A percentile compares a stretch with the other conserved stretches of the same genome.
phyloP scores from a whole-genome alignment of 1,284 basidiomycete species.

The Acaromyces ingoldii region DNA sequence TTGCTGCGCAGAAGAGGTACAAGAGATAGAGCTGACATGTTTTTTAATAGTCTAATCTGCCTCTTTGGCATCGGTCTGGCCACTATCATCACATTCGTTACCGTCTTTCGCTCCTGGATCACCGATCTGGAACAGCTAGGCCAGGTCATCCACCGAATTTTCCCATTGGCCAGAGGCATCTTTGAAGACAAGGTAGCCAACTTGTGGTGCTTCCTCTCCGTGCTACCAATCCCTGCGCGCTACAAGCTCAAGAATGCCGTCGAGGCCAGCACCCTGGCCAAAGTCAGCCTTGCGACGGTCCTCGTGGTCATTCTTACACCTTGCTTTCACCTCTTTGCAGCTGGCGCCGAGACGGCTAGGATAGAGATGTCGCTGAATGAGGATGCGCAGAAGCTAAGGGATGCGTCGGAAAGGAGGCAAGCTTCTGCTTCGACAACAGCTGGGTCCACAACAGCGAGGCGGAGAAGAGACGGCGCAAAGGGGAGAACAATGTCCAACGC shows the following conservation, averaged over 20 bases:
- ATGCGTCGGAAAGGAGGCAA: constrained; percentile 2
- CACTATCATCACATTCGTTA: constrained; percentile 58
- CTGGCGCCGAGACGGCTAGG: constrained; percentile 32
- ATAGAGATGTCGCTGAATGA: constrained; percentile 42
- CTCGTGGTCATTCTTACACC: constrained; percentile 46
- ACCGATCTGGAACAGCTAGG: constrained; percentile 58
- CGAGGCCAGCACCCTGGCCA: constrained; percentile 32
- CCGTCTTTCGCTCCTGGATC: constrained; percentile 72
- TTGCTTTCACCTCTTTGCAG: constrained; percentile 38
- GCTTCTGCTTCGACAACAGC: too few species aligned
- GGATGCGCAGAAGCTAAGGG: constrained; percentile 1
- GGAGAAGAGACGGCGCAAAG: constrained; percentile 4
- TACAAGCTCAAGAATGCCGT: constrained; percentile 37
- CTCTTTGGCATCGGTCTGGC: constrained; percentile 64
- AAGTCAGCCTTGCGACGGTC: constrained; percentile 51
- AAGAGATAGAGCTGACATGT: not conserved
- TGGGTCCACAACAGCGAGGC: not conserved
- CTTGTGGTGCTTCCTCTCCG: constrained; percentile 63
- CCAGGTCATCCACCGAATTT: constrained; percentile 72
- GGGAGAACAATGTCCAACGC: too few species aligned
- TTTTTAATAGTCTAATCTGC: constrained; percentile 57
- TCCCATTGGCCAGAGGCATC: constrained; percentile 80
- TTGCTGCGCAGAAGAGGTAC: not conserved
- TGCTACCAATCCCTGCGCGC: constrained; percentile 34
- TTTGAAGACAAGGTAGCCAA: constrained; percentile 97